phyloP scores from a whole-genome alignment of 805 yeast genomes.

The Wickerhamiella azyma region DNA sequence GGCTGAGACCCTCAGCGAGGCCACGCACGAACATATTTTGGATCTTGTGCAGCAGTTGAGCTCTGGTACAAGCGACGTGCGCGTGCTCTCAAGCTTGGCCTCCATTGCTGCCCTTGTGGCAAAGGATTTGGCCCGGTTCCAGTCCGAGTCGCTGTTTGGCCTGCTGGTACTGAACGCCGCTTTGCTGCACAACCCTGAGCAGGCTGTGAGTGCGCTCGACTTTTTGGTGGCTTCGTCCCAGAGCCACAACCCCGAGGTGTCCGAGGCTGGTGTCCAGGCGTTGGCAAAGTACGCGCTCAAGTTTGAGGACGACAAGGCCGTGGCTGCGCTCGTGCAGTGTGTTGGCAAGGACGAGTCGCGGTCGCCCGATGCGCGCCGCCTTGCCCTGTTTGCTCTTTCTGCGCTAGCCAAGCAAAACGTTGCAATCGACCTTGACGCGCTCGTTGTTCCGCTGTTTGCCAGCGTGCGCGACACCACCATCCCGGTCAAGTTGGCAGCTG shows the following conservation, averaged over 20 bases:
- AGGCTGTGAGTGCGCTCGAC: constrained; percentile 53
- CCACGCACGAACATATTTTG: constrained; percentile 55
- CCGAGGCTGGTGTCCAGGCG: constrained; percentile 68
- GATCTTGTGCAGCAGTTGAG: constrained; percentile 63
- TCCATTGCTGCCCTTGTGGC: constrained; percentile 29
- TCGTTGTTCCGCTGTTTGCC: constrained; percentile 64
- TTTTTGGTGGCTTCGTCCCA: constrained; percentile 73
- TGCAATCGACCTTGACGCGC: constrained; percentile 36
- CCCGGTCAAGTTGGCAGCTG: constrained; percentile 90
- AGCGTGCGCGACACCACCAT: constrained; percentile 79
- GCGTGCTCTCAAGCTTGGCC: constrained; percentile 25
- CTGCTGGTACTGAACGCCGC: constrained; percentile 22
- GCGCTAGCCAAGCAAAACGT: constrained; percentile 54
- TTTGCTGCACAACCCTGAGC: constrained; percentile 19
- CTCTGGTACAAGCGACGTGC: constrained; percentile 31
- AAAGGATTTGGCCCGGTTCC: constrained; percentile 4
- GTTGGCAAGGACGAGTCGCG: constrained; percentile 42
- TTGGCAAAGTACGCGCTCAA: constrained; percentile 62
- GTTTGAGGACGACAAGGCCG: constrained; percentile 27
- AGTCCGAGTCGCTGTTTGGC: constrained; percentile 9
- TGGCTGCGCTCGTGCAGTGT: constrained; percentile 34
- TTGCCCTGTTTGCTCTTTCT: constrained; percentile 60
- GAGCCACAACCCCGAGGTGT: constrained; percentile 25
- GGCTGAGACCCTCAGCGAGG: constrained; percentile 63
- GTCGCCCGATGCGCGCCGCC: constrained; percentile 66